Evolutionary conservation across 2,329 filamentous ascomycete species (phyloP).

Genomic region (Beauveria sp.): DNA sequence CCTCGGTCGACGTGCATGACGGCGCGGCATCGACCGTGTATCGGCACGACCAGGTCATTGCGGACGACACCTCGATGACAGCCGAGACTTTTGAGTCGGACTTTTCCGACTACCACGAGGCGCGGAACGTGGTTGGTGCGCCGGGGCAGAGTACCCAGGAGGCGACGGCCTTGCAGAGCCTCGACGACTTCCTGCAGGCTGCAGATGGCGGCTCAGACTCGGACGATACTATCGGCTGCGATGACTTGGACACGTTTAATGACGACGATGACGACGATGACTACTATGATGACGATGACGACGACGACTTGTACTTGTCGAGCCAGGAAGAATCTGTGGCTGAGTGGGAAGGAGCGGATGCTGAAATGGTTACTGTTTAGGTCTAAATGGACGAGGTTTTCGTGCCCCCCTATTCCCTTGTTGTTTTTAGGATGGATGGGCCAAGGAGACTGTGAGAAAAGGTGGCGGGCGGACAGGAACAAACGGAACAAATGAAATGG

Average conservation of each 20-base stretch:
- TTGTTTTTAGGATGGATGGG: background rate
- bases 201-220: conserved; percentile 14
- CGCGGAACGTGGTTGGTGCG: conserved; percentile 26
- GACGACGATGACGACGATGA: background rate
- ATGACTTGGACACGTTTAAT: background rate
- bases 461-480: background rate
- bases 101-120: conserved; percentile 26
- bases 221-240: background rate
- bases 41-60: conserved; percentile 23
- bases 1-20: conserved; percentile 32
- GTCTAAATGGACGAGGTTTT: too few species aligned
- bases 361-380: background rate
- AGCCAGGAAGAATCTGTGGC: background rate
- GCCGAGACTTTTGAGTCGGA: conserved; percentile 30
- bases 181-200: conserved; percentile 16
- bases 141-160: conserved; percentile 19
- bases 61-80: conserved; percentile 25
- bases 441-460: background rate
- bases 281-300: background rate
- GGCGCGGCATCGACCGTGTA: conserved; percentile 30
- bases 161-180: conserved; percentile 7
- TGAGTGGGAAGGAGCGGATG: background rate
- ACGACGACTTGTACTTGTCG: background rate
- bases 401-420: background rate
- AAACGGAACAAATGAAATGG: too few species aligned